Evolutionary conservation across 2,329 filamentous ascomycete genomes (phyloP).

Genomic region (Fusarium fujikuroi): DNA sequence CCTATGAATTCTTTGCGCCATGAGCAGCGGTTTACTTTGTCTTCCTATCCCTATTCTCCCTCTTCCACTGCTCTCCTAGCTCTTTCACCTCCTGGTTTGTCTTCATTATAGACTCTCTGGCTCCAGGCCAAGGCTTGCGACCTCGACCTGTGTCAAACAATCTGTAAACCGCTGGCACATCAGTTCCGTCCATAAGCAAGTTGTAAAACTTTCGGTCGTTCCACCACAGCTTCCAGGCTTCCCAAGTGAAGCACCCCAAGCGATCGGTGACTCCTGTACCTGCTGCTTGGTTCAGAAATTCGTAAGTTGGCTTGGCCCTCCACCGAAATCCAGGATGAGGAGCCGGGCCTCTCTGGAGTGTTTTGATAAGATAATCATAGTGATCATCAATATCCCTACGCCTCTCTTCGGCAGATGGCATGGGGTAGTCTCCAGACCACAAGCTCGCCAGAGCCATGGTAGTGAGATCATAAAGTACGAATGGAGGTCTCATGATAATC

Average conservation of each 20-base stretch:
- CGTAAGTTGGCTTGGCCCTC: conserved; percentile 38
- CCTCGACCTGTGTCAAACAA: conserved; percentile 54
- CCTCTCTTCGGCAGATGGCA: conserved; percentile 38
- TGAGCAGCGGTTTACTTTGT: conserved; percentile 6
- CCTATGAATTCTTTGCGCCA: neutral
- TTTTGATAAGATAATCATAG: conserved; percentile 37
- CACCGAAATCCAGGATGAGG: conserved; percentile 42
- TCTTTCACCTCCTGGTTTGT: conserved; percentile 41
- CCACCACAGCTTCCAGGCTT: conserved; percentile 58
- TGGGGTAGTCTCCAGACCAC: conserved; percentile 42
- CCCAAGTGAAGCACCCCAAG: conserved; percentile 51
- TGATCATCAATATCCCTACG: conserved; percentile 45
- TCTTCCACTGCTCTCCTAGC: conserved; percentile 36
- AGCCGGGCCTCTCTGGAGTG: conserved; percentile 41
- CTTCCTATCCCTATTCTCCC: conserved; percentile 36
- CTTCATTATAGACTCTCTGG: conserved; percentile 47
- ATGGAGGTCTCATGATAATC: conserved; percentile 41
- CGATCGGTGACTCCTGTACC: conserved; percentile 55
- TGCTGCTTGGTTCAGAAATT: conserved; percentile 55
- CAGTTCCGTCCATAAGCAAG: conserved; percentile 52
- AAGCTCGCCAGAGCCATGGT: conserved; percentile 47
- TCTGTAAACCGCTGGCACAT: conserved; percentile 53
- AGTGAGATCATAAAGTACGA: conserved; percentile 45
- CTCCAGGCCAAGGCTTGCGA: conserved; percentile 54
- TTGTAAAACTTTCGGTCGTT: conserved; percentile 54